Conservation (phyloP, 2,329 filamentous ascomycete species). For the Lachnum nothofagi region DNA sequence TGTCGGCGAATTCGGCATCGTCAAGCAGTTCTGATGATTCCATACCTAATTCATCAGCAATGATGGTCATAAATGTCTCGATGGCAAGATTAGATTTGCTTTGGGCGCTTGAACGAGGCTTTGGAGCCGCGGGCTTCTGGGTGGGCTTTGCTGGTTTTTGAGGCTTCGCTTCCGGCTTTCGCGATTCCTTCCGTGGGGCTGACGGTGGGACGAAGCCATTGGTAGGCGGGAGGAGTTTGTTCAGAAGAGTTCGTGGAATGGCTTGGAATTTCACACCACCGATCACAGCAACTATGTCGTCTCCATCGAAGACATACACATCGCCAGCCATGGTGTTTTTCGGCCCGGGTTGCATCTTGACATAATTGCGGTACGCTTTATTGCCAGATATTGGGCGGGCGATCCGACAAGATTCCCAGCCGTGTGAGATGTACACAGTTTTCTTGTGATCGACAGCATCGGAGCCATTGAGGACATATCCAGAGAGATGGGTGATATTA, state of each 20-base stretch:
- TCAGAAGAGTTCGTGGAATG: conserved; percentile 44
- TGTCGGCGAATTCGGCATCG: conserved; percentile 51
- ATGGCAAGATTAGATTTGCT: conserved; percentile 21
- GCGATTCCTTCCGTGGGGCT: conserved; percentile 36
- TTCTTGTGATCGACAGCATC: conserved; percentile 51
- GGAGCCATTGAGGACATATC: conserved; percentile 56
- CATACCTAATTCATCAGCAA: conserved; percentile 53
- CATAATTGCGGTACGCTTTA: conserved; percentile 52
- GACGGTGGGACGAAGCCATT: neutral
- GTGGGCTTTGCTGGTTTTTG: conserved; percentile 28
- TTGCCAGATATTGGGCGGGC: conserved; percentile 41
- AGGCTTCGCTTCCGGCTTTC: conserved; percentile 41
- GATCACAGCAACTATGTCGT: conserved; percentile 26
- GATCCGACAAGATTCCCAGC: conserved; percentile 51
- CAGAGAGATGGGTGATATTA: conserved; percentile 53
- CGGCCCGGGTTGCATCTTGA: conserved; percentile 50
- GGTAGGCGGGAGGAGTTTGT: conserved; percentile 56
- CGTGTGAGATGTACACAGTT: conserved; percentile 55
- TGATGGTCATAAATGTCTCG: conserved; percentile 45
- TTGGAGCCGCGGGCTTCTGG: neutral
- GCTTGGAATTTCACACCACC: conserved; percentile 29
- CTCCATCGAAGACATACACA: conserved; percentile 47
- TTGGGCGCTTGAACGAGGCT: neutral
- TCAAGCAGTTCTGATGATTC: conserved; percentile 51
- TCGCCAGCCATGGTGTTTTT: conserved; percentile 50